A percentile compares a stretch with the other conserved stretches of the same genome.
These are phyloP conservation scores for Russula earlei DNA, from an alignment of 768 basidiomycete genomes.

Conservation along the genomic window DNA sequence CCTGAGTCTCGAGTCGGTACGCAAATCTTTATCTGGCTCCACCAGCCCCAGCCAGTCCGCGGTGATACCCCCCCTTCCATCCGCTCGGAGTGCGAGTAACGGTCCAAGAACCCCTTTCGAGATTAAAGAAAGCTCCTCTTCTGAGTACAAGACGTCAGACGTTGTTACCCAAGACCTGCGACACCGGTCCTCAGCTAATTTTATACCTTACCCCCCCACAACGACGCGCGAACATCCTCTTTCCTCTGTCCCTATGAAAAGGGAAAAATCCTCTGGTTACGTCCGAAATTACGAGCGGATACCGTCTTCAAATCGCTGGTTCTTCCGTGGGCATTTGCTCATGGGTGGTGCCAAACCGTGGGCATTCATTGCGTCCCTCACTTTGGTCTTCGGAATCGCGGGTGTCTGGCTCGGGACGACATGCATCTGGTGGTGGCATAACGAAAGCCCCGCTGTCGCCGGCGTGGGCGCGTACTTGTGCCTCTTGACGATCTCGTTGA, in stretches of 20 bases:
- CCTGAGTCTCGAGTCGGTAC: conserved; percentile 31
- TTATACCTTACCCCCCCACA: conserved; percentile 16
- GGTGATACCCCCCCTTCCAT: conserved; percentile 14
- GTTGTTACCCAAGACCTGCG: conserved; percentile 9
- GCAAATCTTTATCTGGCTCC: conserved; percentile 21
- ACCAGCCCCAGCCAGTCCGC: conserved; percentile 16
- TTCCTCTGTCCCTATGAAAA: conserved; percentile 27
- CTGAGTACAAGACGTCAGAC: conserved; percentile 15
- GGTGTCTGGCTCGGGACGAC: conserved; percentile 86
- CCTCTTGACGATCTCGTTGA: conserved; percentile 60
- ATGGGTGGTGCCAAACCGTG: conserved; percentile 81
- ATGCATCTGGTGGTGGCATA: conserved; percentile 80
- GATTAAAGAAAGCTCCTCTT: conserved; percentile 12
- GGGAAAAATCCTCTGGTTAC: conserved; percentile 30
- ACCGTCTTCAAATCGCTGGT: conserved; percentile 70
- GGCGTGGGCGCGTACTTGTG: conserved; percentile 53
- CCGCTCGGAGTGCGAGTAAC: conserved; percentile 4
- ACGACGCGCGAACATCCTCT: conserved; percentile 22
- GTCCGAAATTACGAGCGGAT: conserved; percentile 54
- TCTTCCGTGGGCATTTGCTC: conserved; percentile 59
- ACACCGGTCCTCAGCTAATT: conserved; percentile 7
- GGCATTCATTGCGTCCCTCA: conserved; percentile 64
- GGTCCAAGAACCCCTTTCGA: conserved; percentile 13
- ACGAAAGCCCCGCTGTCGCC: conserved; percentile 64
- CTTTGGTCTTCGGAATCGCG: conserved; percentile 53